phyloP scores from a whole-genome alignment of 1,139 yeast genomes.

The Wickerhamomyces sp. region DNA sequence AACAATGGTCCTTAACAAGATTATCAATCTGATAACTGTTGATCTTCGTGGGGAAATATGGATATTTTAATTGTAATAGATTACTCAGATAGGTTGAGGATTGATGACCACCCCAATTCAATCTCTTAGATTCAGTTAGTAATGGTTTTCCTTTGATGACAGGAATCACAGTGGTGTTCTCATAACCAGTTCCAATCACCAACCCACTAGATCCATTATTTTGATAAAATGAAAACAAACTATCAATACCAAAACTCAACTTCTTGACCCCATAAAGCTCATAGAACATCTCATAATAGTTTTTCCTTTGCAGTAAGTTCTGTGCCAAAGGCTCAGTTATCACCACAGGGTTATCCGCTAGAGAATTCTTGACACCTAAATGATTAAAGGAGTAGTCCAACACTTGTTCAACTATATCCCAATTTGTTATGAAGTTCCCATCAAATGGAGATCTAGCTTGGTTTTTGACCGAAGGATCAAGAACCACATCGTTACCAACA shows the following conservation, averaged over 20 bases:
- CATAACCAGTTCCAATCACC: conserved; percentile 78
- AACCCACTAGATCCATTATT: conserved; percentile 49
- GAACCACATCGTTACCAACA: conserved; percentile 76
- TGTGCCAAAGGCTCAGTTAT: conserved; percentile 75
- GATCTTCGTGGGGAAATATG: conserved; percentile 79
- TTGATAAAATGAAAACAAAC: conserved; percentile 66
- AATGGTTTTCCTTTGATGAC: conserved; percentile 64
- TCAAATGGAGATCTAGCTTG: conserved; percentile 80
- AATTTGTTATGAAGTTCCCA: conserved; percentile 79
- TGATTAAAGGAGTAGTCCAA: conserved; percentile 82
- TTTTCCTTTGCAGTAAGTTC: conserved; percentile 62
- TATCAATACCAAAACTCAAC: conserved; percentile 76
- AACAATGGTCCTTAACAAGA: conserved; percentile 72
- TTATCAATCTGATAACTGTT: conserved; percentile 58
- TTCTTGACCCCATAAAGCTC: conserved; percentile 77
- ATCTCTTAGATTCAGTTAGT: conserved; percentile 66
- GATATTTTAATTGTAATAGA: conserved; percentile 76
- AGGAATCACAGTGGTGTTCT: conserved; percentile 79
- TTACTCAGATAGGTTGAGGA: conserved; percentile 60
- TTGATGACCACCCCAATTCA: conserved; percentile 89
- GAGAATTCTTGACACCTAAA: conserved; percentile 55
- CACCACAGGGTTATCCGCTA: conserved; percentile 72
- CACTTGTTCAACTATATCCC: conserved; percentile 85
- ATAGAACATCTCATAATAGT: conserved; percentile 75
- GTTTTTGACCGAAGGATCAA: conserved; percentile 65